phyloP scores from a whole-genome alignment of 2,329 filamentous ascomycete species.

The Amauroascus niger region DNA sequence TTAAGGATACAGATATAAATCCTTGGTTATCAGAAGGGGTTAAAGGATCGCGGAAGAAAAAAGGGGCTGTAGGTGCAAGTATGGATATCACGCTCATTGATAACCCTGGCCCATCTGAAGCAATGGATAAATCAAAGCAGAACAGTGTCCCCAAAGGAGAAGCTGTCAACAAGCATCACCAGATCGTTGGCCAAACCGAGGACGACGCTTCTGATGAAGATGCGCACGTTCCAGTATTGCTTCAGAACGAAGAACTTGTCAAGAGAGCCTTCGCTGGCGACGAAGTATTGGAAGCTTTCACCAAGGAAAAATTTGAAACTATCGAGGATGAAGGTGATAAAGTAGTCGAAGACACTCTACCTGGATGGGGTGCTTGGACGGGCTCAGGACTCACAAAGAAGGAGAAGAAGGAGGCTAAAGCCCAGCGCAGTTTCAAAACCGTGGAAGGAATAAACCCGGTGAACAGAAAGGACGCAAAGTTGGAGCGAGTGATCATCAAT shows the following conservation, averaged over 20 bases:
- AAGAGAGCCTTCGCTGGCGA: conserved; percentile 79
- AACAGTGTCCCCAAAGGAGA: conserved; percentile 13
- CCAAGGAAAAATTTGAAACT: conserved; percentile 63
- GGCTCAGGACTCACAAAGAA: conserved; percentile 70
- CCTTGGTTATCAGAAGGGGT: conserved; percentile 28
- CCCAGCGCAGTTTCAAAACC: conserved; percentile 43
- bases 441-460: conserved; percentile 62
- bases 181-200: conserved; percentile 28
- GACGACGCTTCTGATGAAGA: conserved; percentile 37
- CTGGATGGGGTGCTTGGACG: conserved; percentile 89
- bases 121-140: conserved; percentile 10
- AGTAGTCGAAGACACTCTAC: conserved; percentile 70
- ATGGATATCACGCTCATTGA: conserved; percentile 18
- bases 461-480: conserved; percentile 69
- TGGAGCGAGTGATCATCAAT: conserved; percentile 80
- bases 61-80: conserved; percentile 6
- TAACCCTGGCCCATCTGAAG: conserved; percentile 5
- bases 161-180: conserved; percentile 17
- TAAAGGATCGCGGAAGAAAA: conserved; percentile 19
- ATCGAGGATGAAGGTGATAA: conserved; percentile 73
- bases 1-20: conserved; percentile 23
- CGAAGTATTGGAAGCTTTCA: conserved; percentile 72
- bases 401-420: conserved; percentile 46
- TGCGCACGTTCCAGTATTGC: conserved; percentile 33
- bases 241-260: conserved; percentile 56